Conservation (phyloP, 148 eudicot genomes). For the Vaccinium corymbosum region DNA sequence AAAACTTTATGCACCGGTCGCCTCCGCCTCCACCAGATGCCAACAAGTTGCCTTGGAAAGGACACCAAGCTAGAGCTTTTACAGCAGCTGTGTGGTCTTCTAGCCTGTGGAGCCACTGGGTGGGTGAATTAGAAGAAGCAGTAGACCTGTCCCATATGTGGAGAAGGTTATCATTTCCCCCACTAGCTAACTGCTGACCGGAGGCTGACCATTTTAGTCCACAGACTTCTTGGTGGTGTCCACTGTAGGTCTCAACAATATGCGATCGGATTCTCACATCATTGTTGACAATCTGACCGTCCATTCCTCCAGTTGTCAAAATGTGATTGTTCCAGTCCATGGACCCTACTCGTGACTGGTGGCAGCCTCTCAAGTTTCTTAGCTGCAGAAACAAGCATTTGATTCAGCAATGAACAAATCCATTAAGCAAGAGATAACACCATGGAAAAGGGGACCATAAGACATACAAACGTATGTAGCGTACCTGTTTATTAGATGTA, state of each 20-base stretch:
- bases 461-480: not conserved
- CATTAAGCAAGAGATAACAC: constrained; percentile 2
- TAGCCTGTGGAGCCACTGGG: constrained; percentile 85
- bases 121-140: constrained; percentile 66
- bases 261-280: constrained; percentile 69
- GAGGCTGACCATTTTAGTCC: constrained; percentile 93
- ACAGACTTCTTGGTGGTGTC: constrained; percentile 89
- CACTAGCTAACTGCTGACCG: constrained; percentile 85
- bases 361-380: constrained; percentile 79
- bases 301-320: constrained; percentile 89
- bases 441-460: not conserved
- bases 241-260: constrained; percentile 66
- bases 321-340: constrained; percentile 91
- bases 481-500: constrained; percentile 61
- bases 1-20: constrained; percentile 80
- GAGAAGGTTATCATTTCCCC: constrained; percentile 84
- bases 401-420: not conserved
- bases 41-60: constrained; percentile 83
- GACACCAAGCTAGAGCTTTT: constrained; percentile 96
- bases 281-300: constrained; percentile 69
- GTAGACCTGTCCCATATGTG: constrained; percentile 83
- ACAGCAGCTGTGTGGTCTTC: constrained; percentile 96
- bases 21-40: constrained; percentile 94
- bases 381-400: constrained; percentile 35
- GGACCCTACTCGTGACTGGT: constrained; percentile 72